These are phyloP conservation scores for Pyronema domesticum DNA, from an alignment of 495 filamentous ascomycete species.

Conservation along the genomic window DNA sequence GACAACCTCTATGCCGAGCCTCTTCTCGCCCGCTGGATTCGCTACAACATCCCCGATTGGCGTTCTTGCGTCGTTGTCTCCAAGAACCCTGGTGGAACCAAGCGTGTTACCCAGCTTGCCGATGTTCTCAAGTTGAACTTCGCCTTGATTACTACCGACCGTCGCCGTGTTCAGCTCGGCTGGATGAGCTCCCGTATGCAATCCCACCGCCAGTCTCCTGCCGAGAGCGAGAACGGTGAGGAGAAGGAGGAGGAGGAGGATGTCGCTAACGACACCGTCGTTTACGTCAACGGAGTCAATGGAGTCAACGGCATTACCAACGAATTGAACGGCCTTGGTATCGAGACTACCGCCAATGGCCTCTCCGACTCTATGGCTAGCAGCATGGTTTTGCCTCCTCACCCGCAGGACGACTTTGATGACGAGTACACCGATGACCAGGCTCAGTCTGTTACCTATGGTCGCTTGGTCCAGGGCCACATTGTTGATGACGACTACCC, in stretches of 20 bases:
- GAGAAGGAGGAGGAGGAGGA: not conserved
- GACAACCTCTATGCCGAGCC: constrained; percentile 96
- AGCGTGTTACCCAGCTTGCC: constrained; percentile 87
- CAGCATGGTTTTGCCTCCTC: constrained; percentile 8
- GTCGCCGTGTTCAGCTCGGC: constrained; percentile 46
- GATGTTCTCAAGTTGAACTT: constrained; percentile 96
- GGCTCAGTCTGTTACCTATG: constrained; percentile 78
- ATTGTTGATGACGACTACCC: constrained; percentile 87
- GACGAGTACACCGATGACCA: constrained; percentile 70
- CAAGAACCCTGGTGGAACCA: constrained; percentile 94
- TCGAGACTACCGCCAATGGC: constrained; percentile 2
- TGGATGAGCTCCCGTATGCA: constrained; percentile 26
- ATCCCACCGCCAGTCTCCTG: constrained; percentile 21
- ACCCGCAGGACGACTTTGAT: constrained; percentile 31
- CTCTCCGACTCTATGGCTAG: constrained; percentile 12
- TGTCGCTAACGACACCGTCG: not conserved
- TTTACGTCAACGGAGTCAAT: not conserved
- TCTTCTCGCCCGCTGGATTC: constrained; percentile 88
- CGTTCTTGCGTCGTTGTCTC: constrained; percentile 85
- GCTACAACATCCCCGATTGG: constrained; percentile 72
- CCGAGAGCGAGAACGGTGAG: constrained; percentile 21
- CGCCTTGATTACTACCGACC: constrained; percentile 87
- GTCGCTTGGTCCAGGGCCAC: constrained; percentile 83
- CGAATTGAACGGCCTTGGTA: constrained; percentile 18
- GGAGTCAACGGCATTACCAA: constrained; percentile 17